phyloP scores from a whole-genome alignment of 192 early-diverging fungal genomes.

The Umbelopsis sp. region DNA sequence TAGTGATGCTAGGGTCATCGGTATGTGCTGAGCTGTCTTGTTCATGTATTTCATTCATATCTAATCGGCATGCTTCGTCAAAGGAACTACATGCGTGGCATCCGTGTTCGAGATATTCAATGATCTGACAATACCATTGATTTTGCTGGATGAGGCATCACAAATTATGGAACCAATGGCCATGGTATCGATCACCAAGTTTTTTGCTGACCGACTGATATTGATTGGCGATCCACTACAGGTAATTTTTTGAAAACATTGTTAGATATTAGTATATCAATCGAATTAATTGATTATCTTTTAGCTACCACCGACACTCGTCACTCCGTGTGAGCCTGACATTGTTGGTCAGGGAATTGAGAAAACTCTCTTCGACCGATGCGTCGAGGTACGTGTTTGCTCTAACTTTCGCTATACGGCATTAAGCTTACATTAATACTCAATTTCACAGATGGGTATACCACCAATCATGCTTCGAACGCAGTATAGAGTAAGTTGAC shows the following conservation, averaged over 20 bases:
- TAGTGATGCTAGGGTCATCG: constrained; percentile 54
- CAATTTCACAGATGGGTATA: neutral
- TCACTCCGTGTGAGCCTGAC: constrained; percentile 44
- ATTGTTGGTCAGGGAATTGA: constrained; percentile 64
- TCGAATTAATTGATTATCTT: neutral
- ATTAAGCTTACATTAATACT: no score
- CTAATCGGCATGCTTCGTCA: constrained; percentile 41
- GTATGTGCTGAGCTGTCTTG: constrained; percentile 32
- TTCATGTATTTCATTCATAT: constrained; percentile 36
- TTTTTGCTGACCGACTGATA: constrained; percentile 60
- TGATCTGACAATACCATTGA: constrained; percentile 56
- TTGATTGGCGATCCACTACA: constrained; percentile 88
- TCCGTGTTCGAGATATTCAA: constrained; percentile 74
- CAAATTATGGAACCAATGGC: constrained; percentile 91
- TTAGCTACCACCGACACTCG: constrained; percentile 82
- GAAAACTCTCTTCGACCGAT: constrained; percentile 81
- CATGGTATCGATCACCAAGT: constrained; percentile 73
- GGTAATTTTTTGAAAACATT: constrained; percentile 1
- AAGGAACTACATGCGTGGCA: constrained; percentile 81
- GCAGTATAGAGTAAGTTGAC: constrained; percentile 62
- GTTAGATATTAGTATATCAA: neutral
- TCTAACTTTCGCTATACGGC: no score
- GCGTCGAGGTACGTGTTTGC: constrained; percentile 50
- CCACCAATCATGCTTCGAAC: constrained; percentile 65
- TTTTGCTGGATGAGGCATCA: constrained; percentile 86